Percentiles rank a stretch among this genome's conserved stretches.
These are phyloP conservation scores for Mediolabrus comicus DNA, from an alignment of 108 stramenopile species.

Conservation along the genomic window DNA sequence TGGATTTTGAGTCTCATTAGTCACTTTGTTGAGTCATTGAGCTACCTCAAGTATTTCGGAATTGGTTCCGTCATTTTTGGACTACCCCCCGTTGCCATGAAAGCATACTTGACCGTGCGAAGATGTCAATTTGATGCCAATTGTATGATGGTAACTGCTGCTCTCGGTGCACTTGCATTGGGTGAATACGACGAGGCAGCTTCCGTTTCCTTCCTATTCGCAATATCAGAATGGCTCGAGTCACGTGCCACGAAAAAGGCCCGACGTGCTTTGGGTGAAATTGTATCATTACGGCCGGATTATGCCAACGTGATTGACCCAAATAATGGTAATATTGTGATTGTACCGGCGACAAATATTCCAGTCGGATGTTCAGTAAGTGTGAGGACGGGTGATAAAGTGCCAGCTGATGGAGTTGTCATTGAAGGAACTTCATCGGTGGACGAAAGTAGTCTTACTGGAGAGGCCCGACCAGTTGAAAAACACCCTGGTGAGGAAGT, in stretches of 20 bases:
- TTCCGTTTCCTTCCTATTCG: constrained; percentile 82
- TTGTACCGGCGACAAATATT: constrained; percentile 73
- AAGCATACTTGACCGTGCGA: constrained; percentile 73
- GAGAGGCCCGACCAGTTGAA: constrained; percentile 76
- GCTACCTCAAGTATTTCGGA: constrained; percentile 70
- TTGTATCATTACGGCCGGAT: constrained; percentile 77
- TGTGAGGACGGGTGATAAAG: constrained; percentile 91
- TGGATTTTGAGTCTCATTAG: constrained; percentile 69
- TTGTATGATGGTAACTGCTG: constrained; percentile 90
- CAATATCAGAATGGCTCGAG: constrained; percentile 83
- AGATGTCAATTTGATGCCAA: constrained; percentile 82
- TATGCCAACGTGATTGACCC: constrained; percentile 77
- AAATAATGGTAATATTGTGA: constrained; percentile 49
- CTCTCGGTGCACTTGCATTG: constrained; percentile 75
- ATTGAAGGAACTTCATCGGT: constrained; percentile 76
- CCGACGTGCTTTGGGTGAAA: constrained; percentile 67
- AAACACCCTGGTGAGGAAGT: constrained; percentile 71
- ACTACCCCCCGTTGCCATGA: constrained; percentile 69
- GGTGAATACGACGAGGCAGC: constrained; percentile 86
- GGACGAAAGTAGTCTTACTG: constrained; percentile 95
- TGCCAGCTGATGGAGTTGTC: constrained; percentile 92
- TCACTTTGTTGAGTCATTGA: constrained; percentile 41
- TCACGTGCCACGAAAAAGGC: constrained; percentile 69
- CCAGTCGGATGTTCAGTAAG: constrained; percentile 75
- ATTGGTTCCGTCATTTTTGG: constrained; percentile 74